Base-by-base conservation (phyloP, 78 protist species). In the Dictyostelium firmibasis region DNA sequence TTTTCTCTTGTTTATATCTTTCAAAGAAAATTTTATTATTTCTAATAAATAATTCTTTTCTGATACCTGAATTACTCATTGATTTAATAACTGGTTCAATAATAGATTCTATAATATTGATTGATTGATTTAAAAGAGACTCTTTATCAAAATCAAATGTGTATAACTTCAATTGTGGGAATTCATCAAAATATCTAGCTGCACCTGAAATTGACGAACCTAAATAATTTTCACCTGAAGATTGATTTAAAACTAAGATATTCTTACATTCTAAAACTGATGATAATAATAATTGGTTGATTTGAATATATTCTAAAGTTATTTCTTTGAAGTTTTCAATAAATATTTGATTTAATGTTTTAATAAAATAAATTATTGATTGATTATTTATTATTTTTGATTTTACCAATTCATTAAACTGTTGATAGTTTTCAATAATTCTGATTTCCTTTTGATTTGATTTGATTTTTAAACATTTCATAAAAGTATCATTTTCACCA, bases 241-340 rank as follows among this genome's bases (percentile, higher is more conserved):
- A 76, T 36, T 76, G 36, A 35, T 16, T 35, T 35, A 31, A 76
- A 20, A 76, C 1, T 76, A 76, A 76, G 16, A 76, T n/a, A 76
- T 76, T 57, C n/a, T 76, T 76, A 18, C 83, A 38, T 38, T 20
- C 2, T 38, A 31, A 38, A 35, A 8, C 25, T 0, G n/a, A 16
- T 50, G 77, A 50, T 10, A 86, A 38, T 64, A 86, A 2, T 7
- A 57, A 3, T 38, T 86, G 92, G 38, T 76, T 86, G 10, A 86
- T 31, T 38, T 76, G 50, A 38, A 86, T 81, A 57, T 74, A 86
- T 57, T 86, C 85, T 25, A 76, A 44, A 0, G 92, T 86, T n/a
- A 35, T 18, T 13, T 44, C 36, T 36, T 57, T 27, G 25, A 75
- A 86, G 62, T 62, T 62, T 20, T 20, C 31, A n/a, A 62, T 25